Conservation (phyloP, 495 filamentous ascomycete genomes). For the Aspergillus nidulans region DNA sequence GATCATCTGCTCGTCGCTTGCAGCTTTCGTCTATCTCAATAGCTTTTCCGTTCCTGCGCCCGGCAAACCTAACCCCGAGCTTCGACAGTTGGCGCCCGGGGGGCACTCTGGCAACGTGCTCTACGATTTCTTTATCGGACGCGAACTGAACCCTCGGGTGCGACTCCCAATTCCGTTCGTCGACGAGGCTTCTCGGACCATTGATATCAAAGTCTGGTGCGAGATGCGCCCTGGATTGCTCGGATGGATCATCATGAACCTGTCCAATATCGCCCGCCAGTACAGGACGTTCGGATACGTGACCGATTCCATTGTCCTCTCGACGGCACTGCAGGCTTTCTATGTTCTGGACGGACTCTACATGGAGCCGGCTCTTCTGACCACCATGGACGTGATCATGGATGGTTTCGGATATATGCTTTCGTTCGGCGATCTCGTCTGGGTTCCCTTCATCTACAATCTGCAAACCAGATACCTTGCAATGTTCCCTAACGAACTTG, state of each 20-base stretch:
- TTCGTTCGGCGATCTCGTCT: conserved; percentile 88
- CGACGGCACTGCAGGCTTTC: conserved; percentile 71
- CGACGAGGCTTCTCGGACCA: conserved; percentile 46
- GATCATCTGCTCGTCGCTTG: conserved; percentile 62
- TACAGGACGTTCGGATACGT: conserved; percentile 77
- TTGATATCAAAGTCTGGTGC: conserved; percentile 88
- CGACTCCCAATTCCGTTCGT: conserved; percentile 68
- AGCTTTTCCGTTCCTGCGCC: conserved; percentile 73
- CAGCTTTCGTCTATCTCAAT: conserved; percentile 70
- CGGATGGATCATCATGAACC: conserved; percentile 83
- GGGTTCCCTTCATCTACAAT: conserved; percentile 89
- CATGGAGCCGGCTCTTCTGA: conserved; percentile 88
- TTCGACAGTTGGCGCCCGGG: conserved; percentile 75
- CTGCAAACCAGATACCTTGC: conserved; percentile 86
- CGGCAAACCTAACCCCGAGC: conserved; percentile 54
- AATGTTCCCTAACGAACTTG: conserved; percentile 73
- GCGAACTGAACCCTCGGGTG: conserved; percentile 91
- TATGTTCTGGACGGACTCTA: conserved; percentile 85
- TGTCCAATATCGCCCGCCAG: conserved; percentile 81
- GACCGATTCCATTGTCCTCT: conserved; percentile 82
- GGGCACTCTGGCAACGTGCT: conserved; percentile 80
- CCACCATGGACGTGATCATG: conserved; percentile 91
- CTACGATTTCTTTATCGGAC: conserved; percentile 97
- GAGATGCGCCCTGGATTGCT: conserved; percentile 90
- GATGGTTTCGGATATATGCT: conserved; percentile 98